These are phyloP conservation scores for Pleurotus tuber-regium DNA, from an alignment of 768 basidiomycete genomes.

Conservation along the genomic window DNA sequence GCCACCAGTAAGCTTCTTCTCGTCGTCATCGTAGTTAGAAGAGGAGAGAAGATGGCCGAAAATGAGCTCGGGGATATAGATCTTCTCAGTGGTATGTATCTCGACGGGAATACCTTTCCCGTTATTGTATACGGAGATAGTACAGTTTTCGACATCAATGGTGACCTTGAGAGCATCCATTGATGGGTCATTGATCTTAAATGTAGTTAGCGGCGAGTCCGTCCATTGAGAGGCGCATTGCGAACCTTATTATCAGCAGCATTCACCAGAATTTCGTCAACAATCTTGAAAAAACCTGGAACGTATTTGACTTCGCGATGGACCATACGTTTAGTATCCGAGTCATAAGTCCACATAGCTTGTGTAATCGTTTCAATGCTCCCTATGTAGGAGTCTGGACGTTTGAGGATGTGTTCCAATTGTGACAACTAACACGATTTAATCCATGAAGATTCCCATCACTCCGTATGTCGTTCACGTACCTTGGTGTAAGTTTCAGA, in stretches of 20 bases:
- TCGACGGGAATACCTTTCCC: conserved; percentile 96
- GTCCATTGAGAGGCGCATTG: conserved; percentile 1
- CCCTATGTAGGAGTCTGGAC: conserved; percentile 95
- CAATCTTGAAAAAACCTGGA: conserved; percentile 98
- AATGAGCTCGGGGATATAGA: conserved; percentile 96
- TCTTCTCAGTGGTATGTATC: conserved; percentile 88
- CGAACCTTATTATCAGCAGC: conserved; percentile 98
- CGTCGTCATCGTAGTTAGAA: conserved; percentile 97
- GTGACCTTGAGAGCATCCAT: conserved; percentile 93
- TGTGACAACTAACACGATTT: conserved; percentile 71
- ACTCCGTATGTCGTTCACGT: no score
- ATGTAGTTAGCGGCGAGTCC: background rate
- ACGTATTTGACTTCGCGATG: conserved; percentile 85
- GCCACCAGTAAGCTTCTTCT: conserved; percentile 98
- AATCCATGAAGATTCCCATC: background rate
- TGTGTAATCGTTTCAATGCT: conserved; percentile 89
- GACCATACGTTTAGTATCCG: conserved; percentile 79
- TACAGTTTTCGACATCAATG: conserved; percentile 79
- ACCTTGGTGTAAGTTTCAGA: conserved; percentile 93
- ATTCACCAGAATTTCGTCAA: conserved; percentile 98
- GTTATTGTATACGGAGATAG: conserved; percentile 94
- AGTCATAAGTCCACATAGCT: conserved; percentile 92
- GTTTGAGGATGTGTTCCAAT: conserved; percentile 90
- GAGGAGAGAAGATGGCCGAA: conserved; percentile 94
- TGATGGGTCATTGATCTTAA: conserved; percentile 82